phyloP scores from a whole-genome alignment of 768 basidiomycete species.

The Auriscalpium microsporum region DNA sequence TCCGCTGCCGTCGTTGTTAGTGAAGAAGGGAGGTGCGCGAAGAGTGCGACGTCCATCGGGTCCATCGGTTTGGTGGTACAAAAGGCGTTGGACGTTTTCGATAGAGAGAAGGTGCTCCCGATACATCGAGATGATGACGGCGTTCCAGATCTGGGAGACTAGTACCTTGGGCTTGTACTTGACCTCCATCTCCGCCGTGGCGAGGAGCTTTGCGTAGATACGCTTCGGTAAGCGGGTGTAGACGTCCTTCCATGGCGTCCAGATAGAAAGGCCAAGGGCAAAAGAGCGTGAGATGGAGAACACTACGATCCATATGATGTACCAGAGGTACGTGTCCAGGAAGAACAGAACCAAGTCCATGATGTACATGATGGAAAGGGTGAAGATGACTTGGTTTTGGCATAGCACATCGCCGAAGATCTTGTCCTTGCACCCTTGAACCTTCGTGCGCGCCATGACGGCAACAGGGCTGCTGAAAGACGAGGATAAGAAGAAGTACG shows the following conservation, averaged over 20 bases:
- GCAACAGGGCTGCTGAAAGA: slow-evolving; percentile 96
- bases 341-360: slow-evolving; percentile 99
- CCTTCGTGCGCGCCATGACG: slow-evolving; percentile 94
- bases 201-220: slow-evolving; percentile 94
- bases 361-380: slow-evolving; percentile 95
- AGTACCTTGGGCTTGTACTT: slow-evolving; percentile 99
- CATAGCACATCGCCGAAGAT: slow-evolving; percentile 76
- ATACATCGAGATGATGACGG: slow-evolving; percentile 99
- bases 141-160: slow-evolving; percentile 99
- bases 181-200: slow-evolving; percentile 96
- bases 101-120: slow-evolving; percentile 96
- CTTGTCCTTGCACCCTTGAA: slow-evolving; percentile 83
- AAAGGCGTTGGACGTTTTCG: slow-evolving; percentile 92
- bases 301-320: slow-evolving; percentile 97
- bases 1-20: slow-evolving; percentile 70
- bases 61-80: slow-evolving; percentile 94
- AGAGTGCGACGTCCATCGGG: slow-evolving; percentile 85
- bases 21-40: slow-evolving; percentile 97
- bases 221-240: slow-evolving; percentile 94
- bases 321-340: slow-evolving; percentile 99
- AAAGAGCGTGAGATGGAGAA: slow-evolving; percentile 90
- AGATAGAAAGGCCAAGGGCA: slow-evolving; percentile 88
- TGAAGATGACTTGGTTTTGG: slow-evolving; percentile 88
- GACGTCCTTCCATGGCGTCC: slow-evolving; percentile 99
- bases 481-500: slow-evolving; percentile 95